Conservation (phyloP, 2,329 filamentous ascomycete genomes). For the Gyromitra esculenta region DNA sequence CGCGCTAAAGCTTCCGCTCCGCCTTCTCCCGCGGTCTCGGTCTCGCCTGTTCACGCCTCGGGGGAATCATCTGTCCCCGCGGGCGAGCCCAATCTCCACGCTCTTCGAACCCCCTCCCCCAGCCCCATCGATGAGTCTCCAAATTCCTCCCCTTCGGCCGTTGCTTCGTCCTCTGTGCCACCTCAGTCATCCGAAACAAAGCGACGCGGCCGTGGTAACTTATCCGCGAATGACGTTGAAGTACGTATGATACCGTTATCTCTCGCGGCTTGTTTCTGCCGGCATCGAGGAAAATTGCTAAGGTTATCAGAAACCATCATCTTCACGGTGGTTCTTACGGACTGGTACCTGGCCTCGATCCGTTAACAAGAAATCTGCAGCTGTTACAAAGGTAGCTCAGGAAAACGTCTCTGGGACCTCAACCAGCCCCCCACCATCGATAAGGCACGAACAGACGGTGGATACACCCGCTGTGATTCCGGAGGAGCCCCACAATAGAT, state of each 20-base stretch:
- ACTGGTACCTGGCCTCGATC: conserved; percentile 52
- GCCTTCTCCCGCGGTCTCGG: conserved; percentile 60
- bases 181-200: conserved; percentile 40
- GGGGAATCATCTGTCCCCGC: conserved; percentile 44
- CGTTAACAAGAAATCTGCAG: conserved; percentile 40
- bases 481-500: conserved; percentile 15
- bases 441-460: conserved; percentile 25
- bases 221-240: conserved; percentile 51
- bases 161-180: conserved; percentile 37
- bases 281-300: conserved; percentile 27
- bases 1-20: conserved; percentile 57
- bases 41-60: conserved; percentile 57
- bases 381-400: conserved; percentile 43
- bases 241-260: conserved; percentile 43
- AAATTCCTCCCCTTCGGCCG: conserved; percentile 28
- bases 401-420: conserved; percentile 39
- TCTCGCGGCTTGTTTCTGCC: conserved; percentile 18
- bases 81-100: conserved; percentile 41
- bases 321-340: conserved; percentile 52
- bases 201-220: conserved; percentile 27
- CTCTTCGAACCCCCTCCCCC: conserved; percentile 36
- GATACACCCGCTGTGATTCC: conserved; percentile 6
- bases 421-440: conserved; percentile 22
- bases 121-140: conserved; percentile 34
- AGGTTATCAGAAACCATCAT: conserved; percentile 28